Evolutionary conservation across 768 basidiomycete species (phyloP).

Genomic region (Suillus plorans): DNA sequence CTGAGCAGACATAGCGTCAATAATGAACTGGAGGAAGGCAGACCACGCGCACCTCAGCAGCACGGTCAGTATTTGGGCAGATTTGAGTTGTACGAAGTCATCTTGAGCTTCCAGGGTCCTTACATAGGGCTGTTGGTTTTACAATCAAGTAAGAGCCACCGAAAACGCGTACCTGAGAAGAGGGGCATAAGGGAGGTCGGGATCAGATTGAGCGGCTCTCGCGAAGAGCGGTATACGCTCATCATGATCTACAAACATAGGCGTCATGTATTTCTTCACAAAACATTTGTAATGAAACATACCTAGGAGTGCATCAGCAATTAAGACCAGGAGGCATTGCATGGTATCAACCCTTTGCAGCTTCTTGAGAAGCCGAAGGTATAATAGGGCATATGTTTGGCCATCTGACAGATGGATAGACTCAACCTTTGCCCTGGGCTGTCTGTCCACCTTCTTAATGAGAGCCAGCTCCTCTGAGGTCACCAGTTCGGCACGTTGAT

Average conservation of each 20-base stretch:
- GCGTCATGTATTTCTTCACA: background rate
- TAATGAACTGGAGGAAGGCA: constrained; percentile 16
- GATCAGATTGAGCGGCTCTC: constrained; percentile 57
- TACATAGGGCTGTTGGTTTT: constrained; percentile 12
- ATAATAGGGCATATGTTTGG: constrained; percentile 79
- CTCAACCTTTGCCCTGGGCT: constrained; percentile 70
- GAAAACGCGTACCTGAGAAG: constrained; percentile 59
- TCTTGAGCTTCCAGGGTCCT: constrained; percentile 85
- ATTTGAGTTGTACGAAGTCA: constrained; percentile 93
- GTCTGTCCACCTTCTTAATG: constrained; percentile 89
- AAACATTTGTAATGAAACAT: constrained; percentile 19
- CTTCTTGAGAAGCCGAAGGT: constrained; percentile 86
- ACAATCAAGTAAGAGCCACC: background rate
- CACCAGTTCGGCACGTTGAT: constrained; percentile 91
- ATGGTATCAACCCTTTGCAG: constrained; percentile 84
- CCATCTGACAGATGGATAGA: constrained; percentile 82
- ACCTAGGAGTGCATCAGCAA: constrained; percentile 88
- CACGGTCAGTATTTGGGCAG: constrained; percentile 83
- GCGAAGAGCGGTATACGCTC: constrained; percentile 81
- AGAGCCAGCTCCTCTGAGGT: constrained; percentile 82
- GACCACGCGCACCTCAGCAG: constrained; percentile 59
- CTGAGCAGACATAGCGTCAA: constrained; percentile 28
- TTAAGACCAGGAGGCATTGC: constrained; percentile 82
- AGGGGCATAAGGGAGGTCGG: constrained; percentile 78
- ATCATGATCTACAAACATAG: constrained; percentile 64